Percentiles rank a stretch among this genome's conserved stretches.
These are phyloP conservation scores for Terfezia boudieri DNA, from an alignment of 495 filamentous ascomycete species.

Conservation along the genomic window DNA sequence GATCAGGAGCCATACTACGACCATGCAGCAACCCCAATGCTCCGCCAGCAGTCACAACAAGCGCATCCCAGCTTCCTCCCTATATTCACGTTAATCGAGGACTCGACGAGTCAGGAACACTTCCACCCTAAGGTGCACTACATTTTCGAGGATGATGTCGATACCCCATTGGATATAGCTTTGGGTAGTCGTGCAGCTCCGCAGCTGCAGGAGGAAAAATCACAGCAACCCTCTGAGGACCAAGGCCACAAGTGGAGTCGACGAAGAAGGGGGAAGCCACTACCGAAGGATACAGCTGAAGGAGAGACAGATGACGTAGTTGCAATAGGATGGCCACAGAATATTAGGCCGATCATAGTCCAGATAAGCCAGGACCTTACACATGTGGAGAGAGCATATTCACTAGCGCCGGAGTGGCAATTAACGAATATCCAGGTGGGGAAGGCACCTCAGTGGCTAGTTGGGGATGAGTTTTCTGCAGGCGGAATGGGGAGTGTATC, in stretches of 20 bases:
- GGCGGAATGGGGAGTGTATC: neutral
- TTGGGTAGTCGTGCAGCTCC: slow-evolving; percentile 1
- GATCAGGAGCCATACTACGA: neutral
- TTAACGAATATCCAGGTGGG: slow-evolving; percentile 28
- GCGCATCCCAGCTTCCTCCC: slow-evolving; percentile 30
- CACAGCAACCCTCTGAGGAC: neutral
- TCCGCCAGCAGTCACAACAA: neutral
- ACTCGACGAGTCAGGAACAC: slow-evolving; percentile 32
- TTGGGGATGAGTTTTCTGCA: slow-evolving; percentile 20
- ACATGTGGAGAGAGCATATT: slow-evolving; percentile 26
- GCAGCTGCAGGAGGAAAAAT: neutral
- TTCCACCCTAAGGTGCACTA: slow-evolving; percentile 73
- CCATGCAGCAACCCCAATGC: neutral
- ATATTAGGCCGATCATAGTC: slow-evolving; percentile 34
- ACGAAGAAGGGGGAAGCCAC: slow-evolving; percentile 5
- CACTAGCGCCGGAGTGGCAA: slow-evolving; percentile 31
- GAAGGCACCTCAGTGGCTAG: slow-evolving; percentile 36
- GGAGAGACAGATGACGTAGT: slow-evolving; percentile 3
- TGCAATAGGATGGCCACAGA: slow-evolving; percentile 1
- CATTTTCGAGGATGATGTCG: slow-evolving; percentile 61
- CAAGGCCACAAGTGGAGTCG: neutral
- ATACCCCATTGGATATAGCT: slow-evolving; percentile 36
- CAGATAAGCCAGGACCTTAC: slow-evolving; percentile 27
- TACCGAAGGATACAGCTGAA: neutral
- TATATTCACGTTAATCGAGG: slow-evolving; percentile 43